Conservation (phyloP, 805 yeast species). For the Debaryomyces prosopidis region DNA sequence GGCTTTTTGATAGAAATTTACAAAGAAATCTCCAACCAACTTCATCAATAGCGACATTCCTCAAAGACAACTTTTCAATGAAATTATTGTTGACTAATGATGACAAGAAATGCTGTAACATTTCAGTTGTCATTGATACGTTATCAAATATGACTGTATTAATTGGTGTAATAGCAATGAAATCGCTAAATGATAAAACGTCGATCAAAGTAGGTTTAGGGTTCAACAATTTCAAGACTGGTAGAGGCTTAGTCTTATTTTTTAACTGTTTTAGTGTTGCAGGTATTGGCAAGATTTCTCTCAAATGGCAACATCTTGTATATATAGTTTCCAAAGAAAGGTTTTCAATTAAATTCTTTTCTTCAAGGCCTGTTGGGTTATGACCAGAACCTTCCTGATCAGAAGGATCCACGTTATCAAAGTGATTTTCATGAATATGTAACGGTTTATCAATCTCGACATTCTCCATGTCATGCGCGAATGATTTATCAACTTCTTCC, state of each 20-base stretch:
- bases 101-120: slow-evolving; percentile 51
- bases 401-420: slow-evolving; percentile 30
- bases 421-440: slow-evolving; percentile 57
- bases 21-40: slow-evolving; percentile 54
- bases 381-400: background rate
- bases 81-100: slow-evolving; percentile 43
- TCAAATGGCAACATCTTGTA: slow-evolving; percentile 87
- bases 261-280: slow-evolving; percentile 67
- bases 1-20: slow-evolving; percentile 45
- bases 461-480: slow-evolving; percentile 5
- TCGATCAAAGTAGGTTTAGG: slow-evolving; percentile 62
- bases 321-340: slow-evolving; percentile 51
- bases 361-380: slow-evolving; percentile 13
- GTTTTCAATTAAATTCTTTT: slow-evolving; percentile 14
- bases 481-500: slow-evolving; percentile 5
- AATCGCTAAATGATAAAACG: slow-evolving; percentile 56
- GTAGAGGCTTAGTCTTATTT: slow-evolving; percentile 50
- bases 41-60: slow-evolving; percentile 56
- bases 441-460: slow-evolving; percentile 66
- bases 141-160: slow-evolving; percentile 58
- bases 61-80: slow-evolving; percentile 52
- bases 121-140: slow-evolving; percentile 53
- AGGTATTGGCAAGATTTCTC: slow-evolving; percentile 91
- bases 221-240: slow-evolving; percentile 54
- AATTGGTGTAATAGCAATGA: slow-evolving; percentile 55